Conservation (phyloP, 2,329 filamentous ascomycete genomes). For the Fusarium newnesense region DNA sequence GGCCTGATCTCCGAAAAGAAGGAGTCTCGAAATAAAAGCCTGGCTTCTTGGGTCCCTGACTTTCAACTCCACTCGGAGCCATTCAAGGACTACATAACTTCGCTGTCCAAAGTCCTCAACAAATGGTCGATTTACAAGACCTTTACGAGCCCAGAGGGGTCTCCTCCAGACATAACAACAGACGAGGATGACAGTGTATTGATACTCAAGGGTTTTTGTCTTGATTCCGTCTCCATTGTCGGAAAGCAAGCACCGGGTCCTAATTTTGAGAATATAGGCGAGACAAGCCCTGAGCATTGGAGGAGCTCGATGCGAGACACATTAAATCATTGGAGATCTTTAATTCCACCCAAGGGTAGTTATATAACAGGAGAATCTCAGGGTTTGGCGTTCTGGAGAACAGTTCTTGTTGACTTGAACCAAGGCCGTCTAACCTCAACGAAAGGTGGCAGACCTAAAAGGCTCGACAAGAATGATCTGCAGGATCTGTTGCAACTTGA, state of each 20-base stretch:
- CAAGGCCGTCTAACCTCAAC: not conserved
- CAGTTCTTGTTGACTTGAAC: not conserved
- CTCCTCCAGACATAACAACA: not conserved
- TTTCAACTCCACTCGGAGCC: not conserved
- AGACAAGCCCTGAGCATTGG: not conserved
- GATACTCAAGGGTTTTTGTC: not conserved
- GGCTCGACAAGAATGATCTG: not conserved
- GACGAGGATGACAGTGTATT: not conserved
- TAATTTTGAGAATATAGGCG: not conserved
- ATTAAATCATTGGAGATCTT: not conserved
- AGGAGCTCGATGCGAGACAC: not conserved
- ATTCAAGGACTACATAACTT: not conserved
- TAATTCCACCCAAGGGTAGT: rapidly evolving
- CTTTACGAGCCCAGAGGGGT: not conserved
- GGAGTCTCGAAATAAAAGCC: not conserved
- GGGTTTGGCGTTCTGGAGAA: slow-evolving; percentile 3
- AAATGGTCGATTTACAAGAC: not conserved
- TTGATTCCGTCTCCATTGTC: not conserved
- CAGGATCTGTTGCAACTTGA: not conserved
- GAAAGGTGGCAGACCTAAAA: not conserved
- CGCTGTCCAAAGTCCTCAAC: not conserved
- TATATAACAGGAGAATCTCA: not conserved
- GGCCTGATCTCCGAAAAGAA: slow-evolving; percentile 2
- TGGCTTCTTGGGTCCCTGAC: slow-evolving; percentile 4
- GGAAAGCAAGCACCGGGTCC: not conserved